Conservation (phyloP, 352 stramenopile species). For the Globisporangium ultimum region DNA sequence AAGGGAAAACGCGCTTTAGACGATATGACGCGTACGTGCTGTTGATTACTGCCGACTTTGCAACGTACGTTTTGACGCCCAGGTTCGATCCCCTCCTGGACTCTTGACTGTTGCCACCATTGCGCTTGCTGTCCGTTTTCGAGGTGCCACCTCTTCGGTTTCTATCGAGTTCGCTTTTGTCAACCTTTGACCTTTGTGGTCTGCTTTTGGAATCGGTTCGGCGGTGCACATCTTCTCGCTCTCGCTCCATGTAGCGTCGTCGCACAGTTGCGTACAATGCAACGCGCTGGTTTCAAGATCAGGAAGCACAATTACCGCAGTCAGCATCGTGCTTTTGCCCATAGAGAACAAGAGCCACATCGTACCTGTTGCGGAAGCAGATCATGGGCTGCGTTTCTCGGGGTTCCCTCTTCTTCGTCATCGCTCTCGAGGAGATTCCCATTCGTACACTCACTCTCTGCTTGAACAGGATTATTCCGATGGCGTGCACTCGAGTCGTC, state of each 20-base stretch:
- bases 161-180: not conserved
- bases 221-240: constrained; percentile 26
- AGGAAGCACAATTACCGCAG: not conserved
- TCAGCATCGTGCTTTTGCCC: not conserved
- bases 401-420: not conserved
- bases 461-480: constrained; percentile 4
- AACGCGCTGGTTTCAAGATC: constrained; percentile 25
- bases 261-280: constrained; percentile 48
- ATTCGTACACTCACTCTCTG: constrained; percentile 8
- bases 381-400: constrained; percentile 3
- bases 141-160: not conserved
- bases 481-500: not conserved
- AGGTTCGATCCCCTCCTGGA: not conserved
- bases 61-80: constrained; percentile 1
- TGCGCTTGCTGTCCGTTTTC: not conserved
- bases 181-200: constrained; percentile 8
- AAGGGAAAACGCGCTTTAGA: not conserved
- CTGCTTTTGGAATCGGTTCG: not conserved
- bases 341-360: not conserved
- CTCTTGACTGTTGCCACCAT: not conserved
- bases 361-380: constrained; percentile 14
- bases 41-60: not conserved
- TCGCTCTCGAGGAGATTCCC: not conserved
- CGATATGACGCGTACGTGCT: not conserved
- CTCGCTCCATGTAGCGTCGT: constrained; percentile 58